A percentile compares a stretch with the other conserved stretches of the same genome.
Conservation (phyloP, 208 protist genomes). For the Trypanosoma avium region DNA sequence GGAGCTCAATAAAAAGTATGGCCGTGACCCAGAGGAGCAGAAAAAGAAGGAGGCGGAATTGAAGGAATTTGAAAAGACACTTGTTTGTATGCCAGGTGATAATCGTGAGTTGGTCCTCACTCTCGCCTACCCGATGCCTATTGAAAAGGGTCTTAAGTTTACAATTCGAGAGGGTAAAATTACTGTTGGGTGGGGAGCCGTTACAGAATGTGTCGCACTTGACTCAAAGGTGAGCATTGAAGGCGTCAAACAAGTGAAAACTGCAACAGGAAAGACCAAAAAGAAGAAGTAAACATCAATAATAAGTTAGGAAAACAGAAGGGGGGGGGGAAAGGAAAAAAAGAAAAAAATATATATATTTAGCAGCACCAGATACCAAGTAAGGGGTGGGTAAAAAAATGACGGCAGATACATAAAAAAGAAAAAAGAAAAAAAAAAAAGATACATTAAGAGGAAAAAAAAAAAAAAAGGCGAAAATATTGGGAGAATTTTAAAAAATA, state of each 20-base stretch:
- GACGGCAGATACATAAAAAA: background rate
- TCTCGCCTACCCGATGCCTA: slow-evolving; percentile 91
- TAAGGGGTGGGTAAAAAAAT: slow-evolving; percentile 1
- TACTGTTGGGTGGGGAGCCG: slow-evolving; percentile 98
- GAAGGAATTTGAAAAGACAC: slow-evolving; percentile 83
- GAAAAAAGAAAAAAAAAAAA: slow-evolving; percentile 6
- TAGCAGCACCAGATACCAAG: too few species aligned
- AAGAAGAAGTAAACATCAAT: slow-evolving; percentile 35
- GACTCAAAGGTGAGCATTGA: slow-evolving; percentile 90
- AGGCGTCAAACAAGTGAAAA: slow-evolving; percentile 40
- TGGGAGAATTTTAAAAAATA: too few species aligned
- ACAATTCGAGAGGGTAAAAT: slow-evolving; percentile 98
- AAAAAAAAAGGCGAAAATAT: too few species aligned
- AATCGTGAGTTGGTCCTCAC: slow-evolving; percentile 94
- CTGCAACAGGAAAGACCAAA: slow-evolving; percentile 28
- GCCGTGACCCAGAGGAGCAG: slow-evolving; percentile 71
- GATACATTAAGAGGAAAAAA: slow-evolving; percentile 1
- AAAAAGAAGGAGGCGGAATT: slow-evolving; percentile 83
- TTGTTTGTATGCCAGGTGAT: slow-evolving; percentile 99
- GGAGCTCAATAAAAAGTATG: slow-evolving; percentile 82
- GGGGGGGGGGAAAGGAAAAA: slow-evolving; percentile 26
- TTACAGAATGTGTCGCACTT: slow-evolving; percentile 92
- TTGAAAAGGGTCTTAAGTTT: slow-evolving; percentile 97
- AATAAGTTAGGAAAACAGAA: too few species aligned
- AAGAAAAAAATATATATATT: slow-evolving; percentile 24